Base-by-base conservation (phyloP, 306 rosid species). In the Citrullus colocynthis region DNA sequence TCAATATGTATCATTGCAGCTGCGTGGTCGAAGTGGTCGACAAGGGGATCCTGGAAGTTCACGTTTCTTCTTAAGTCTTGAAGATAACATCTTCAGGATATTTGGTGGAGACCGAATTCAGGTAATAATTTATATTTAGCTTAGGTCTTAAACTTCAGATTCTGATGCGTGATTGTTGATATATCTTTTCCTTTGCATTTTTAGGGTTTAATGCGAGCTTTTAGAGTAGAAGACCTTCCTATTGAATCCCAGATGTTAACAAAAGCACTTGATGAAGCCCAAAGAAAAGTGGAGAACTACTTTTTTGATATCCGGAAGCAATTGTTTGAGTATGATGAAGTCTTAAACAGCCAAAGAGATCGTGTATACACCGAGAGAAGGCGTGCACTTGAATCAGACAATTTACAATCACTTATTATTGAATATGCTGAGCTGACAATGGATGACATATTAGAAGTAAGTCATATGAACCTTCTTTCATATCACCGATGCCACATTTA, bases 11-110 rank as follows among this genome's bases (percentile, higher is more conserved):
- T 70, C 45, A 49, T 21, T 85, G 65, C 77, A 95, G 98, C 82
- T 95, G 80, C 96, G 97, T 61, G 98, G 98, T 70, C 94, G 98
- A 81, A 92, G 93, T 80, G 98, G 98, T 78, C 85, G 97, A 78
- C 97, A 92, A 81, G 98, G 98, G 65, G 98, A 95, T 82, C 93
- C 98, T 2, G 98, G 98, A 82, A 86, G 98, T 83, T 95, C 98
- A 4, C 96, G 97, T 78, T 95, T 95, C 87, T 95, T 95, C 84
- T 81, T 95, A 78, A 95, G 98, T 84, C 97, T 95, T 82, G 98
- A 95, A 86, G 98, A 95, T 84, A 95, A 95, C 83, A 88, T 95
- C 82, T 95, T 95, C 74, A 90, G 97, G 58, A 91, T 95, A 76
- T 95, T 95, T 90, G 98, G 98, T 44, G 98, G 98, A 45, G 97